Evolutionary conservation across 768 basidiomycete genomes (phyloP), one percentile per base, ranked within the genome.

Genomic region (Cystofilobasidium ferigula): DNA sequence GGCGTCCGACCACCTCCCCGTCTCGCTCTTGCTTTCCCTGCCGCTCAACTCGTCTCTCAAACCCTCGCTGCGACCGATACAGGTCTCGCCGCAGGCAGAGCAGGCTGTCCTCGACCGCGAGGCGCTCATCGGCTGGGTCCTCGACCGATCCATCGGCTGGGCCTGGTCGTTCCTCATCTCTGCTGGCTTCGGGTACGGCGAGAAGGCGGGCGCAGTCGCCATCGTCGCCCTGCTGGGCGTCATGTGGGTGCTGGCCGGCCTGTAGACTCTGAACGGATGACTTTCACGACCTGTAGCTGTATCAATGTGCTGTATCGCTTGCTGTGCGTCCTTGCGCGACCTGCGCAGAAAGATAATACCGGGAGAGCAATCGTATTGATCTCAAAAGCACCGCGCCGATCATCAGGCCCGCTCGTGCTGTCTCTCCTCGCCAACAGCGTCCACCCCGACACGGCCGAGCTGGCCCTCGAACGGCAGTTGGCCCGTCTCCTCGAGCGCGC

Each of bases 1-100:
- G 18, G 84, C 86, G 4, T 93, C 90, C 14, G 94, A 98, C 76
- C 94, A 98, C 77, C 95, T 95, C 85, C 93, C 93, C 0, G 82
- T 98, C 58, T 84, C 89, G 20, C 80, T 84, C 35, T 77, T 91
- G 42, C 79, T 92, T 16, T 78, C 84, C 32, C 79, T 91, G n/a
- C 71, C 73, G 26, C 71, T 80, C 18, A 68, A 70, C 9, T 62
- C 78, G 6, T 58, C 74, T 9, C 38, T 71, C 1, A 58, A 73
- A 2, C 51, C 74, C 12, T 72, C 71, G 30, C 77, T 70, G 7
- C 78, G 69, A 63, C 67, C 70, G 34, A 70, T 70, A 54, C 62
- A 62, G 22, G 26, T 60, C 26, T 20, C 34, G 30, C 57, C 64
- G 9, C 35, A 34, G 0, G 58, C 26, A 1, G 28, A 20, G n/a